Base-by-base conservation (phyloP, 1,284 basidiomycete genomes). In the Cutaneotrichosporon sp. region DNA sequence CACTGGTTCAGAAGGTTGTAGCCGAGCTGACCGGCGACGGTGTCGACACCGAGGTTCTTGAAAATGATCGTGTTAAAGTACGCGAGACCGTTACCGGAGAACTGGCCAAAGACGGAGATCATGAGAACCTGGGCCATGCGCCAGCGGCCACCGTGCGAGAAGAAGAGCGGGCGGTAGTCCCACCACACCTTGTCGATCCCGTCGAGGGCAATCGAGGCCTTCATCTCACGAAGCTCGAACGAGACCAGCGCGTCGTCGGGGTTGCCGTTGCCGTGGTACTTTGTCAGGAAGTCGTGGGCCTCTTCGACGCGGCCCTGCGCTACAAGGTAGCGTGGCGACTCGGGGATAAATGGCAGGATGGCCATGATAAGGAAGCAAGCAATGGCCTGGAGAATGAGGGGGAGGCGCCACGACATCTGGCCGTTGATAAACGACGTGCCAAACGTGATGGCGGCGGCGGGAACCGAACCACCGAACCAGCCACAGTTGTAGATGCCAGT, bases 231-330 rank as follows among this genome's bases (percentile, higher is more conserved):
- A 80, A 83, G 84, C 72, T 88, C 84, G n/a, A 87, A 80, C 34
- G 76, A 72, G 32, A 76, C 72, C 21, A 72, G n/a, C 84, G 84
- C 40, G 83, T 75, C 50, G 26, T 72, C 49, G 13, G 61, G 63
- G 58, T 75, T 67, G 30, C 70, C 72, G 51, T 71, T 70, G 10
- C 76, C 73, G 66, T 74, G 90, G 21, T 91, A 83, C 72, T 90
- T 88, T 16, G 89, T 86, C 26, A 92, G 84, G 67, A 91, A 85
- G 67, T 87, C 82, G 18, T 89, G 83, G 0, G 90, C 90, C 70
- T 91, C 88, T 0, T 82, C 84, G 60, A 88, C 85, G 8, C 66
- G 63, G 26, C 69, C 68, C n/a, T 69, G 65, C 8, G 66, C 64
- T 30, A 70, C 63, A n/a, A 72, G 65, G 50, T 56, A 75, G 21